A percentile compares a stretch with the other conserved stretches of the same genome.
Evolutionary conservation across 345 rosid genomes (phyloP).

Genomic region (Hypericum androsaemum): DNA sequence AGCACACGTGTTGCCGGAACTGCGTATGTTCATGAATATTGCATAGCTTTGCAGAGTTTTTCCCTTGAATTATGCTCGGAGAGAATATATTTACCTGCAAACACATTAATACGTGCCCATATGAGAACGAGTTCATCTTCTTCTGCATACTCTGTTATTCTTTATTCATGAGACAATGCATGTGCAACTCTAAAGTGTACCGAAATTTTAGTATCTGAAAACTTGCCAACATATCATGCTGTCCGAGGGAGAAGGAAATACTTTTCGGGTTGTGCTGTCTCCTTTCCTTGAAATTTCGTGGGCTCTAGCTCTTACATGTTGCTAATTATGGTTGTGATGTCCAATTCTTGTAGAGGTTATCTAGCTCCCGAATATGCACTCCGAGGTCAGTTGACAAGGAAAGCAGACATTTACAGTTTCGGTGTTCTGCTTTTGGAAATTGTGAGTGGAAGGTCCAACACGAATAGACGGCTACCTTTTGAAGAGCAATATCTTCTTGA

Average conservation of each 20-base stretch:
- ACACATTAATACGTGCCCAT: too few relatives aligned
- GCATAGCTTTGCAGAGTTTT: background rate
- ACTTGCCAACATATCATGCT: too few relatives aligned
- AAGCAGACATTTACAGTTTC: slow-evolving; percentile 65
- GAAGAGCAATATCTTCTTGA: slow-evolving; percentile 53
- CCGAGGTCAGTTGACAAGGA: slow-evolving; percentile 57
- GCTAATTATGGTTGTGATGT: background rate
- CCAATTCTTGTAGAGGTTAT: slow-evolving; percentile 41
- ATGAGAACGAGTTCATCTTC: too few relatives aligned
- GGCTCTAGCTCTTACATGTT: background rate
- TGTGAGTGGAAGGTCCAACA: slow-evolving; percentile 52
- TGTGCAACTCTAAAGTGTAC: too few relatives aligned
- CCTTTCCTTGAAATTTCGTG: too few relatives aligned
- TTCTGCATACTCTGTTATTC: too few relatives aligned
- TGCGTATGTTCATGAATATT: slow-evolving; percentile 28
- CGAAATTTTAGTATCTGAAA: too few relatives aligned
- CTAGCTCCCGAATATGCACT: slow-evolving; percentile 71
- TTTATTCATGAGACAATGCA: too few relatives aligned
- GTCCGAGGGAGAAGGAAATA: too few relatives aligned
- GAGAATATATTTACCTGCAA: too few relatives aligned
- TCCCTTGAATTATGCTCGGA: too few relatives aligned
- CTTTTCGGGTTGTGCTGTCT: too few relatives aligned
- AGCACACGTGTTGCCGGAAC: slow-evolving; percentile 76
- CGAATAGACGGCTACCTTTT: slow-evolving; percentile 30
- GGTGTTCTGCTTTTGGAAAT: slow-evolving; percentile 63